Base-by-base conservation (phyloP, 2,329 filamentous ascomycete genomes). In the Iodosphaeria phyllophila region DNA sequence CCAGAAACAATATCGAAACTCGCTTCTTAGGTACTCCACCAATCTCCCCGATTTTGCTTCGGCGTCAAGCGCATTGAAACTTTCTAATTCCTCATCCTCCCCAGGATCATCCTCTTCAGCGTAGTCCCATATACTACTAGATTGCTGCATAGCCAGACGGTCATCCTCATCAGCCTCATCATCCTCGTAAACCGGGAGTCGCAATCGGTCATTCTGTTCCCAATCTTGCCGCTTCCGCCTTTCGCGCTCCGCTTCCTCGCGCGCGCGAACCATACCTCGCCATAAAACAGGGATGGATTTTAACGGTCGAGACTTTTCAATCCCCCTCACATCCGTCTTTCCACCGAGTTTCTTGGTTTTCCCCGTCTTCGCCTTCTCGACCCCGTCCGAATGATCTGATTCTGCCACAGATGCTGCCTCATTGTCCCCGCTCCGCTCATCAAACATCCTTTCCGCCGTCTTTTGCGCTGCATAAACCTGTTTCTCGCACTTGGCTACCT, bases 1-100 rank as follows among this genome's bases (percentile, higher is more conserved):
- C 78, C 84, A 98, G 45, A 93, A 92, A 52, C 89, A 98, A 45
- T 98, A 98, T 22, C 60, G 51, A 41, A 82, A 68, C 41, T 64
- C 64, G 24, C 69, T 56, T 18, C 89, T 64, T 27, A 98, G 47
- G 47, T 78, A 72, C 11, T 52, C 46, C 7, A 92, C 61, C 9
- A 91, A 47, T 36, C 57, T 67, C 6, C 56, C 51, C 32, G 95
- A 50, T 35, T 69, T 66, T 38, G 91, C 75, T 2, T 54, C 53
- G 2, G 69, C 56, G 13, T 71, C 64, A 22, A 86, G 52, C 2
- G 62, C 64, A 39, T 83, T 71, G 39, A 92, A 93, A 28, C 68
- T 73, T 15, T 84, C 73, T 29, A 95, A 51, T 44, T 92, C 83
- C 5, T 62, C 44, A 38, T 93, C 80, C 36, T 83, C 76, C 30